Evolutionary conservation across 164 flowering plant species (phyloP).

Genomic region (Piper longum): DNA sequence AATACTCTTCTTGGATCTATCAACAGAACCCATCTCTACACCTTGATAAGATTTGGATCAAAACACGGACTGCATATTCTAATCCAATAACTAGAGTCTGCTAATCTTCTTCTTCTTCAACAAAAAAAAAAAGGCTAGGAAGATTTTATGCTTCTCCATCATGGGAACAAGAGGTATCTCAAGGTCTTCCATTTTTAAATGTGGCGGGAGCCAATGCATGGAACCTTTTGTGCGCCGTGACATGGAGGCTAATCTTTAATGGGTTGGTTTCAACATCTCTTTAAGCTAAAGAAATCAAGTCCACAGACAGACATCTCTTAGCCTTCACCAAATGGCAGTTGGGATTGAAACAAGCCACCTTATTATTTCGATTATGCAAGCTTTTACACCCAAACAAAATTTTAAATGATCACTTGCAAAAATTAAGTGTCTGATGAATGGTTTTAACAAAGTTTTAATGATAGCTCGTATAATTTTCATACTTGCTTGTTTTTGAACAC

Average conservation of each 20-base stretch:
- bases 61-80: not conserved
- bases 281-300: conserved; percentile 30
- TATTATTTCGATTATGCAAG: not conserved
- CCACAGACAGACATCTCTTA: conserved; percentile 5
- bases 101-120: not conserved
- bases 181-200: not conserved
- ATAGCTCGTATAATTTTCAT: no score
- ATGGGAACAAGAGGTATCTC: not conserved
- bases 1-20: conserved; percentile 65
- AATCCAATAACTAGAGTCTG: not conserved
- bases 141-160: not conserved
- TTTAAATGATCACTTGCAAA: no score
- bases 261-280: conserved; percentile 26
- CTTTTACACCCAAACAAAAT: no score
- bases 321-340: conserved; percentile 50
- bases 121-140: no score
- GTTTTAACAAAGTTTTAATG: no score
- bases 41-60: not conserved
- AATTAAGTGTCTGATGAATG: no score
- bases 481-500: no score
- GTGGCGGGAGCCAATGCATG: conserved; percentile 1
- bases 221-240: conserved; percentile 8
- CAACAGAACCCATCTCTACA: conserved; percentile 32
- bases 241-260: not conserved
- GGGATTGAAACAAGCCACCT: conserved; percentile 36